These are phyloP conservation scores for Inonotus hispidus DNA, from an alignment of 1,284 basidiomycete species.

Conservation along the genomic window DNA sequence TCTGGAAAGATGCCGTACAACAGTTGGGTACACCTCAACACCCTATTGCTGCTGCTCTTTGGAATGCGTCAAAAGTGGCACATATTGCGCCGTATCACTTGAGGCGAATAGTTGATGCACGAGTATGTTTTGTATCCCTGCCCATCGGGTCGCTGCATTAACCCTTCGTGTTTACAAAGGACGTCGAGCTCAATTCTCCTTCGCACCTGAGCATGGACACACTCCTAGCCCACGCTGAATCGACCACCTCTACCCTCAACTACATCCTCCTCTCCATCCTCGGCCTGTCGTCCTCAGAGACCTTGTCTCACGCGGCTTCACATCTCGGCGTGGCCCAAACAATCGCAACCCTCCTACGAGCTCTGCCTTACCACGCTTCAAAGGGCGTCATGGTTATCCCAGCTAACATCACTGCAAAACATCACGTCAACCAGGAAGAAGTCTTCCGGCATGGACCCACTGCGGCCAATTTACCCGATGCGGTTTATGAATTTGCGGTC, in stretches of 20 bases:
- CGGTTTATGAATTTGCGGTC: slow-evolving; percentile 86
- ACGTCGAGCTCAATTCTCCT: slow-evolving; percentile 65
- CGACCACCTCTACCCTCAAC: slow-evolving; percentile 74
- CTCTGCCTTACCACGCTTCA: slow-evolving; percentile 70
- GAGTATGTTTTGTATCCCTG: slow-evolving; percentile 44
- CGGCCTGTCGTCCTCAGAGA: slow-evolving; percentile 51
- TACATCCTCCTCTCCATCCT: slow-evolving; percentile 77
- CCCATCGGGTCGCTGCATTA: too few species aligned
- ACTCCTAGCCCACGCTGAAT: slow-evolving; percentile 67
- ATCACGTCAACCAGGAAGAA: slow-evolving; percentile 82
- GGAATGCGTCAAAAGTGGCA: slow-evolving; percentile 47
- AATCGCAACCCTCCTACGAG: slow-evolving; percentile 68
- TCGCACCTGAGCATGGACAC: slow-evolving; percentile 68
- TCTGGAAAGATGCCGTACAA: slow-evolving; percentile 81
- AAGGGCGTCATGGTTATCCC: slow-evolving; percentile 79
- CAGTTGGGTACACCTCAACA: slow-evolving; percentile 76
- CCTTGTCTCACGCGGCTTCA: slow-evolving; percentile 73
- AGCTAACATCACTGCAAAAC: slow-evolving; percentile 74
- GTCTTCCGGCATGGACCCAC: slow-evolving; percentile 68
- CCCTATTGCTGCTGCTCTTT: slow-evolving; percentile 75
- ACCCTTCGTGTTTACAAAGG: slow-evolving; percentile 48
- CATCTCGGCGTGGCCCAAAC: slow-evolving; percentile 73
- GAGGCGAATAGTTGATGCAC: slow-evolving; percentile 79
- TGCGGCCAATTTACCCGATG: slow-evolving; percentile 63
- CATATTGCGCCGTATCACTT: slow-evolving; percentile 72